Conservation (phyloP, 2,329 filamentous ascomycete genomes). For the Mycosphaerella arachidis region DNA sequence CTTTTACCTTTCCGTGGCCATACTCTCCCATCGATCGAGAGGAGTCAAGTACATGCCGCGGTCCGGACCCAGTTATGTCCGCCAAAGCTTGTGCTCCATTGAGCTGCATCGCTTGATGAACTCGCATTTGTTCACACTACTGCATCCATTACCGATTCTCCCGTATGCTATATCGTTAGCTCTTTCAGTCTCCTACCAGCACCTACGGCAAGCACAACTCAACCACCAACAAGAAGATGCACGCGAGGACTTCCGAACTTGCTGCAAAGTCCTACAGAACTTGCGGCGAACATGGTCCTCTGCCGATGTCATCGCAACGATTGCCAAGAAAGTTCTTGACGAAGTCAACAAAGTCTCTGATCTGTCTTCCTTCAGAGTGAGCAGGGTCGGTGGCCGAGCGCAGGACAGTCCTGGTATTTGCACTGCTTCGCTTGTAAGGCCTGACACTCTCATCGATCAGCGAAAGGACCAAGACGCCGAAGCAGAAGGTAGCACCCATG, state of each 20-base stretch:
- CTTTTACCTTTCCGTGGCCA: constrained; percentile 54
- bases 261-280: constrained; percentile 41
- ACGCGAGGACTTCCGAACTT: constrained; percentile 42
- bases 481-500: constrained; percentile 4
- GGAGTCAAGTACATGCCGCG: constrained; percentile 39
- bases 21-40: constrained; percentile 52
- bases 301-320: constrained; percentile 42
- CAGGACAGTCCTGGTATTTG: constrained; percentile 18
- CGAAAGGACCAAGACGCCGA: constrained; percentile 1
- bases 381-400: constrained; percentile 7
- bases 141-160: constrained; percentile 52
- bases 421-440: constrained; percentile 18
- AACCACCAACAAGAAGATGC: constrained; percentile 46
- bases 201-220: constrained; percentile 50
- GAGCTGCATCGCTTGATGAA: constrained; percentile 48
- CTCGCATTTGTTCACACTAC: constrained; percentile 41
- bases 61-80: constrained; percentile 48
- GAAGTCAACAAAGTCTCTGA: constrained; percentile 28
- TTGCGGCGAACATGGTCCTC: constrained; percentile 44
- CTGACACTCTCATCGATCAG: constrained; percentile 19
- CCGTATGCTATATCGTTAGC: constrained; percentile 54
- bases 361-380: constrained; percentile 27
- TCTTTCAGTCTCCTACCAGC: constrained; percentile 54
- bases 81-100: constrained; percentile 53
- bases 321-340: constrained; percentile 31